Evolutionary conservation across 768 basidiomycete species (phyloP).

Genomic region (Nidularia pulvinata): DNA sequence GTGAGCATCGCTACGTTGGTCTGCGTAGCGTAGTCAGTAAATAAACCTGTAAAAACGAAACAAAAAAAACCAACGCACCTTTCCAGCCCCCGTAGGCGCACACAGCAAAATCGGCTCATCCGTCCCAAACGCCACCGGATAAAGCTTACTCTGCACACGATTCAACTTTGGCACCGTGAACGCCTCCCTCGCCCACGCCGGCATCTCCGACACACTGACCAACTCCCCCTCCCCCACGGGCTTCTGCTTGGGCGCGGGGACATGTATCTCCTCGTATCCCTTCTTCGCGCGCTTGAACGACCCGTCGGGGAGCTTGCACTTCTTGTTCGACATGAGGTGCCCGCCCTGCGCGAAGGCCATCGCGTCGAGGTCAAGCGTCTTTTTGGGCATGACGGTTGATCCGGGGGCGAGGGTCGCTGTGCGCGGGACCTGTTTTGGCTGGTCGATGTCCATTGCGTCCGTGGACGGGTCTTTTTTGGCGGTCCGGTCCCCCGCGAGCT

Average conservation of each 20-base stretch:
- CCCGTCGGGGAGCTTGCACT: conserved; percentile 96
- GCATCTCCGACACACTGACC: conserved; percentile 72
- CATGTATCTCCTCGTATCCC: conserved; percentile 97
- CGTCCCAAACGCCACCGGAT: conserved; percentile 89
- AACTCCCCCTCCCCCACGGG: conserved; percentile 61
- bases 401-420: conserved; percentile 89
- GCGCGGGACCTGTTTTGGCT: conserved; percentile 63
- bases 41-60: background rate
- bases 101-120: conserved; percentile 96
- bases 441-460: conserved; percentile 84
- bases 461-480: conserved; percentile 40
- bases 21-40: conserved; percentile 36
- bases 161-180: conserved; percentile 86
- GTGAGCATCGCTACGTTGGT: conserved; percentile 98
- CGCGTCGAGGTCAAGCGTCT: conserved; percentile 84
- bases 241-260: conserved; percentile 89
- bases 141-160: conserved; percentile 91
- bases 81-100: conserved; percentile 98
- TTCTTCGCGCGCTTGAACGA: conserved; percentile 97
- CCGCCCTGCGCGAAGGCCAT: conserved; percentile 98
- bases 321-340: conserved; percentile 98
- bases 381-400: conserved; percentile 83
- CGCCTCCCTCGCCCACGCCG: conserved; percentile 85
- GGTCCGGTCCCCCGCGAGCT: conserved; percentile 81
- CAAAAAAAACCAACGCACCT: conserved; percentile 56